Evolutionary conservation across 2,329 filamentous ascomycete species (phyloP).

Genomic region (Fusarium burgessii): DNA sequence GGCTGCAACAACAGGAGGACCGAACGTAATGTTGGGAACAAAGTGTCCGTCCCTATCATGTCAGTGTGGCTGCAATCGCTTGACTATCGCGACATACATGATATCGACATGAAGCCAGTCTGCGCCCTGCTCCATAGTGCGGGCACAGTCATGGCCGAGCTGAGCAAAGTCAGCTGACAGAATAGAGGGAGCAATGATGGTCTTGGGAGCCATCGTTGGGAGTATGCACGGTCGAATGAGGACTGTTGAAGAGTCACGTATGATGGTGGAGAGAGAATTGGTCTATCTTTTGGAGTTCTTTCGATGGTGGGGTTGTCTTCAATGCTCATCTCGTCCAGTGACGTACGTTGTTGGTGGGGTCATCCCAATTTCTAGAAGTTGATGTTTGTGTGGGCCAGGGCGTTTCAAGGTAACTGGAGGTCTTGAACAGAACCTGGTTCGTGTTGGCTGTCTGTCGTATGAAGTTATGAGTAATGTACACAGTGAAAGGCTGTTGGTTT

Average conservation of each 20-base stretch:
- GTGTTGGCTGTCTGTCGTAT: background rate
- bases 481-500: background rate
- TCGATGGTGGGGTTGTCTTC: conserved; percentile 32
- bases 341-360: conserved; percentile 46
- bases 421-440: conserved; percentile 21
- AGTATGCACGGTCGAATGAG: conserved; percentile 11
- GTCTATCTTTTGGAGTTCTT: conserved; percentile 8
- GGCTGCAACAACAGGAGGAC: conserved; percentile 93
- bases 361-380: background rate
- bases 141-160: conserved; percentile 86
- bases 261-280: conserved; percentile 38
- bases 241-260: conserved; percentile 16
- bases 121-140: conserved; percentile 86
- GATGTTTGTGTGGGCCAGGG: conserved; percentile 1
- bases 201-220: conserved; percentile 80
- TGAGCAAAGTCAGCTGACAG: conserved; percentile 95
- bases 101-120: conserved; percentile 98
- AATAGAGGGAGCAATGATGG: conserved; percentile 98
- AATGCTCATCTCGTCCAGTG: conserved; percentile 25
- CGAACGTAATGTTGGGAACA: conserved; percentile 98
- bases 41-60: conserved; percentile 91
- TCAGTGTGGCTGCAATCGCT: conserved; percentile 8
- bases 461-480: background rate
- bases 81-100: conserved; percentile 62
- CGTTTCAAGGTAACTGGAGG: background rate